Base-by-base conservation (phyloP, 805 yeast genomes). In the Kregervanrija delftensis region DNA sequence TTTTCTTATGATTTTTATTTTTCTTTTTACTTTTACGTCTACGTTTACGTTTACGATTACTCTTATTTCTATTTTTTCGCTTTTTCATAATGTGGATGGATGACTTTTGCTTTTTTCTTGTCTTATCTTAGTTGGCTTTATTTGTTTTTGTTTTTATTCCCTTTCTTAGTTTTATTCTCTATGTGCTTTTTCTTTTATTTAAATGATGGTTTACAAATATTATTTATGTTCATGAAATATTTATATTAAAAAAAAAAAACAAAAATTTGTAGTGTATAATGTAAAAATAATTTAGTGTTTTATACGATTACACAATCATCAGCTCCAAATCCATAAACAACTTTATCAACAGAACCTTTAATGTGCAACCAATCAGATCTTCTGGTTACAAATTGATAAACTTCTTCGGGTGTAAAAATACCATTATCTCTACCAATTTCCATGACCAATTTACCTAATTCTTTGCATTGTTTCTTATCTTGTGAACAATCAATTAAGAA, bases 381-480 rank as follows among this genome's bases (percentile, higher is more conserved):
- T 49, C 95, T 69, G 52, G 86, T 89, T 5, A 89, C 93, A 64
- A 90, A 85, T 58, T 87, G 96, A 56, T 87, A 86, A n/a, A 91
- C 83, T 54, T 91, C 99, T 54, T 93, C 98, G 39, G 95, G 96
- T 30, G 82, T 78, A 57, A 91, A 84, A 4, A 91, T 79, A 1
- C 97, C 96, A 52, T 88, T 84, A 63, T 88, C 93, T 56, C 90
- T 77, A 42, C 85, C 79, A 51, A 88, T 71, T 59, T 89, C 96
- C 47, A 91, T 78, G 40, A 90, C 82, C 48, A 91, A 73, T 49
- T 77, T 78, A 0, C 96, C 98, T 15, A 91, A 70, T 30, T 89
- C 89, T 57, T 83, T 86, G 0, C 96, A 83, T 51, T 88, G 93
- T 34, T 68, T 66, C n/a, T 73, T 72, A 34, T 77, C 80, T 16